Conservation (phyloP, 305 asterid genomes). For the Fraxinus xanthoxyloides region DNA sequence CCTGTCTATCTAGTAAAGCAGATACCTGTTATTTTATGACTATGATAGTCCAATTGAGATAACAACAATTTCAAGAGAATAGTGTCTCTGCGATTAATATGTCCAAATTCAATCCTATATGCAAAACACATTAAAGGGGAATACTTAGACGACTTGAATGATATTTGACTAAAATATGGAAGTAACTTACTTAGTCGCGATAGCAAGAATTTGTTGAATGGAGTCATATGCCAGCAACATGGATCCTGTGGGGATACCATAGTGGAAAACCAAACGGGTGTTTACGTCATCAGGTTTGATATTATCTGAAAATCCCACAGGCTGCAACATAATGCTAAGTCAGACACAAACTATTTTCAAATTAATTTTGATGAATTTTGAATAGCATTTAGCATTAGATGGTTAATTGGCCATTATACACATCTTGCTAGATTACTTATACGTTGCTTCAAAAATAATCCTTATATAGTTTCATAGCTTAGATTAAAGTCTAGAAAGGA, state of each 20-base stretch:
- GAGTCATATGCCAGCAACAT: constrained; percentile 49
- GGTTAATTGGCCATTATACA: background rate
- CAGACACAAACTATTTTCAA: background rate
- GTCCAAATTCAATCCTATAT: background rate
- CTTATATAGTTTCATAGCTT: background rate
- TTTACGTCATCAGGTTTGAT: constrained; percentile 62
- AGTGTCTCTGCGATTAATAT: background rate
- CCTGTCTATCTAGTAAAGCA: background rate
- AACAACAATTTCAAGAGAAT: background rate
- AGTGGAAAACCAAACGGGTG: constrained; percentile 72
- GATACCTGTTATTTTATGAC: background rate
- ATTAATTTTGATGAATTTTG: background rate
- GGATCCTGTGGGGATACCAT: constrained; percentile 82
- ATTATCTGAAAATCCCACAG: constrained; percentile 56
- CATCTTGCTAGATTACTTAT: background rate
- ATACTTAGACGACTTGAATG: background rate
- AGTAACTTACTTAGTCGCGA: constrained; percentile 64
- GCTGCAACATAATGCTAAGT: constrained; percentile 47
- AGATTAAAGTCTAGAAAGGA: background rate
- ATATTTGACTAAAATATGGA: constrained; percentile 9
- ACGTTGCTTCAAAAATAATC: background rate
- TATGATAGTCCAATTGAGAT: background rate
- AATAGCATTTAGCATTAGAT: background rate
- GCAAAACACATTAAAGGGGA: background rate
- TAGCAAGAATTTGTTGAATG: constrained; percentile 68